Evolutionary conservation across 352 stramenopile species (phyloP).

Genomic region (Phytophthora tubulina): DNA sequence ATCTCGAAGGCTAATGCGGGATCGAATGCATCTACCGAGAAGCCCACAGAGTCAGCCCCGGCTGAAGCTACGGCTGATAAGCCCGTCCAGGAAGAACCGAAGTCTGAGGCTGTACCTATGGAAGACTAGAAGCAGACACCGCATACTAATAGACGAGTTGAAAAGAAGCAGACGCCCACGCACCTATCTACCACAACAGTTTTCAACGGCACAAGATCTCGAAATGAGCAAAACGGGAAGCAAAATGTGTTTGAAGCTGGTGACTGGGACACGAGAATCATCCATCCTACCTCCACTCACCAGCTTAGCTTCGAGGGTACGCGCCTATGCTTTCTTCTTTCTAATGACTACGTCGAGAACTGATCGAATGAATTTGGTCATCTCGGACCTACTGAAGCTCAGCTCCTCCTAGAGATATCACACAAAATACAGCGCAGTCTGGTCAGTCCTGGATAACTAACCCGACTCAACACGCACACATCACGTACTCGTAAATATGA

Average conservation of each 20-base stretch:
- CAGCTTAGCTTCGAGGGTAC: constrained; percentile 15
- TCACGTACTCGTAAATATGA: constrained; percentile 77
- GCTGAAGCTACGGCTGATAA: neutral
- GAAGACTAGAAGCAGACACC: constrained; percentile 32
- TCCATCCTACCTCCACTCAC: constrained; percentile 10
- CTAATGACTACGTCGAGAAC: constrained; percentile 85
- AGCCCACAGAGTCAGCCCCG: neutral
- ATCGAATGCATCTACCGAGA: constrained; percentile 11
- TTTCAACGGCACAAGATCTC: constrained; percentile 1
- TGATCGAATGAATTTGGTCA: constrained; percentile 88
- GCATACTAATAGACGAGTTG: constrained; percentile 19
- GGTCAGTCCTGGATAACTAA: neutral
- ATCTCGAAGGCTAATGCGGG: constrained; percentile 38
- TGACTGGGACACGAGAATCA: neutral
- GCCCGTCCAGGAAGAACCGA: constrained; percentile 8
- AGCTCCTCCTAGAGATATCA: constrained; percentile 69
- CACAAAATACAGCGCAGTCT: neutral
- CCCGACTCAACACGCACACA: neutral
- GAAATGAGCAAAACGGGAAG: constrained; percentile 21
- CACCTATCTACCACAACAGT: constrained; percentile 2
- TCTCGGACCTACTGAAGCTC: constrained; percentile 81
- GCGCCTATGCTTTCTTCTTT: constrained; percentile 61
- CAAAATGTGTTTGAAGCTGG: constrained; percentile 15
- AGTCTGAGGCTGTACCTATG: constrained; percentile 28
- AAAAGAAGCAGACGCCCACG: constrained; percentile 6